A percentile compares a stretch with the other conserved stretches of the same genome.
phyloP scores from a whole-genome alignment of 805 yeast genomes.

The Myxozyma geophila region DNA sequence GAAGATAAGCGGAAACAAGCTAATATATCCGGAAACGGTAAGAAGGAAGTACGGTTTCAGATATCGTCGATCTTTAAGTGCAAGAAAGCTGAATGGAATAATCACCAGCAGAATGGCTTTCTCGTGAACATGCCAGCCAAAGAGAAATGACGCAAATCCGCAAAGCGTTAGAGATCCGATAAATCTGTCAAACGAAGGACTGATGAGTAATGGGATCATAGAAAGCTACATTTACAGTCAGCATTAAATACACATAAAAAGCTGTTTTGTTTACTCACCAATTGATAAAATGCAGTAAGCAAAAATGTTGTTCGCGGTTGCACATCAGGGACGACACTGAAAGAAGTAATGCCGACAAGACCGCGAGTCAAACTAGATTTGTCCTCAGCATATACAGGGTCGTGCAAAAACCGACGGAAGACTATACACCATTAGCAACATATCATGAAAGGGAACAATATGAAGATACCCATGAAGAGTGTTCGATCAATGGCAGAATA shows the following conservation, averaged over 20 bases:
- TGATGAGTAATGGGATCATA: conserved; percentile 47
- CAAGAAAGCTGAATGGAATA: conserved; percentile 80
- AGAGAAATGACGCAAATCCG: conserved; percentile 86
- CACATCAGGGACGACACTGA: conserved; percentile 78
- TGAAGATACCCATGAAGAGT: conserved; percentile 44
- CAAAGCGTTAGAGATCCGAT: conserved; percentile 85
- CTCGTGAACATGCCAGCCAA: conserved; percentile 99
- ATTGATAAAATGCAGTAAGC: conserved; percentile 82
- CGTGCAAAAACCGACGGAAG: conserved; percentile 15
- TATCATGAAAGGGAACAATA: neutral
- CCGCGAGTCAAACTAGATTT: conserved; percentile 64
- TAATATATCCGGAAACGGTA: conserved; percentile 79
- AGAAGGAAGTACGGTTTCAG: conserved; percentile 72
- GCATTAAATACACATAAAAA: neutral
- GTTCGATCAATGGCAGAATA: conserved; percentile 82
- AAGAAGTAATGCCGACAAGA: conserved; percentile 86
- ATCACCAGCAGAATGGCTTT: conserved; percentile 91
- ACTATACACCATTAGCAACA: conserved; percentile 3
- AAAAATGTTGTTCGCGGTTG: conserved; percentile 77
- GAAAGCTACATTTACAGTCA: conserved; percentile 12
- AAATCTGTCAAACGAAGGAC: conserved; percentile 78
- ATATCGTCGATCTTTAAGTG: conserved; percentile 70
- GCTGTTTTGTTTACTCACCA: conserved; percentile 47
- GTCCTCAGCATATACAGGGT: conserved; percentile 16
- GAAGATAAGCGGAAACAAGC: conserved; percentile 83